Conservation (phyloP, 202 grass and related monocot species). For the Panicum virgatum region DNA sequence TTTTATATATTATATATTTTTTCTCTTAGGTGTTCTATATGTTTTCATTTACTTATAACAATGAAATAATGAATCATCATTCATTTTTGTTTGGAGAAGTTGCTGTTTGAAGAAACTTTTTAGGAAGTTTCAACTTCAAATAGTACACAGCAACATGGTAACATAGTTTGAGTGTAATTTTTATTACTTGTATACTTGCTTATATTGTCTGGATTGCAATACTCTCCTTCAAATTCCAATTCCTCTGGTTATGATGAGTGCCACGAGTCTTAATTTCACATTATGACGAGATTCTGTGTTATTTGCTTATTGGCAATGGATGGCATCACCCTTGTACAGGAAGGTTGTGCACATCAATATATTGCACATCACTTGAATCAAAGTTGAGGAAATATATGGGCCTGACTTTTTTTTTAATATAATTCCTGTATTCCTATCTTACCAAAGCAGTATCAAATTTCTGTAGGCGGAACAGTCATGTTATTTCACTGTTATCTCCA, state of each 20-base stretch:
- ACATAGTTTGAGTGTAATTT: background rate
- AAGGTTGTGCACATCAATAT: background rate
- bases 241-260: background rate
- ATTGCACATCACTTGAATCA: background rate
- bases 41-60: background rate
- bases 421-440: background rate
- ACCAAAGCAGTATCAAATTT: background rate
- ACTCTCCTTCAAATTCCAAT: background rate
- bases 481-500: slow-evolving; percentile 2
- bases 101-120: background rate
- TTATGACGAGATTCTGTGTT: background rate
- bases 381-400: background rate
- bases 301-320: background rate
- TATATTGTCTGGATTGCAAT: background rate
- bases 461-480: background rate
- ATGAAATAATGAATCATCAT: background rate
- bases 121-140: background rate
- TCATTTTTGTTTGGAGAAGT: slow-evolving; percentile 13
- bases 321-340: background rate
- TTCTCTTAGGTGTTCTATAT: background rate
- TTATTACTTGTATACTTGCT: background rate
- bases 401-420: background rate
- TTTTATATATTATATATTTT: slow-evolving; percentile 9
- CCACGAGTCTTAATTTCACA: background rate
- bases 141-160: background rate